A percentile compares a stretch with the other conserved stretches of the same genome.
These are phyloP conservation scores for Cladobotryum protrusum DNA, from an alignment of 2,329 filamentous ascomycete species.

Conservation along the genomic window DNA sequence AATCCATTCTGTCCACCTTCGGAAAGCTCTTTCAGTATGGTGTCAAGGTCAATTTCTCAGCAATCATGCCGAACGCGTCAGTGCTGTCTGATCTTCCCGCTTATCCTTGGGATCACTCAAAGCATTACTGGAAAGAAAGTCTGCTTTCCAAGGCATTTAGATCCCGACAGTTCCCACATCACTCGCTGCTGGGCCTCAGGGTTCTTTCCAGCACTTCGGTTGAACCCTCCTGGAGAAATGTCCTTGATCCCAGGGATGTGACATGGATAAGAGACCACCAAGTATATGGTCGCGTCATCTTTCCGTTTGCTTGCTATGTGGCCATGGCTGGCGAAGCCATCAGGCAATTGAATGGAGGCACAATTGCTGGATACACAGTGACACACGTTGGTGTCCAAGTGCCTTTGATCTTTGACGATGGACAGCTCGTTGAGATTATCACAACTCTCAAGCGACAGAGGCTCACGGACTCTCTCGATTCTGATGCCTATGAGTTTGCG, in stretches of 20 bases:
- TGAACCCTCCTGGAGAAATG: constrained; percentile 35
- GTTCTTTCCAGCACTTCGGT: constrained; percentile 22
- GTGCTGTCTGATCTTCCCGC: constrained; percentile 9
- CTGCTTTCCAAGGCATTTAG: constrained; percentile 8
- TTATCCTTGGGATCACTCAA: constrained; percentile 15
- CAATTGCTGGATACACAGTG: too few relatives aligned
- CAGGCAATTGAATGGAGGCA: constrained; percentile 7
- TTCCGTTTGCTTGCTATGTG: constrained; percentile 37
- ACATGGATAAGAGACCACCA: constrained; percentile 41
- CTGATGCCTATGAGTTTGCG: too few relatives aligned
- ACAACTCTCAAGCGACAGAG: too few relatives aligned
- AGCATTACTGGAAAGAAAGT: constrained; percentile 12
- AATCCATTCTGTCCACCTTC: not conserved
- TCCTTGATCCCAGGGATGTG: constrained; percentile 31
- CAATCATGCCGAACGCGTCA: too few relatives aligned
- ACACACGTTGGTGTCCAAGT: too few relatives aligned
- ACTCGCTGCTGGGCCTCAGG: constrained; percentile 25
- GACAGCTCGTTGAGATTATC: too few relatives aligned
- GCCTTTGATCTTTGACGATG: too few relatives aligned
- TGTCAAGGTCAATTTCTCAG: too few relatives aligned
- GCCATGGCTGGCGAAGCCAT: constrained; percentile 36
- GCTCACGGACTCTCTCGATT: too few relatives aligned
- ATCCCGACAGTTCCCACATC: constrained; percentile 16
- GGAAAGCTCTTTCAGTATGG: too few relatives aligned
- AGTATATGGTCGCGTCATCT: constrained; percentile 32